Conservation (phyloP, 2,329 filamentous ascomycete species). For the Elsinoe australis region DNA sequence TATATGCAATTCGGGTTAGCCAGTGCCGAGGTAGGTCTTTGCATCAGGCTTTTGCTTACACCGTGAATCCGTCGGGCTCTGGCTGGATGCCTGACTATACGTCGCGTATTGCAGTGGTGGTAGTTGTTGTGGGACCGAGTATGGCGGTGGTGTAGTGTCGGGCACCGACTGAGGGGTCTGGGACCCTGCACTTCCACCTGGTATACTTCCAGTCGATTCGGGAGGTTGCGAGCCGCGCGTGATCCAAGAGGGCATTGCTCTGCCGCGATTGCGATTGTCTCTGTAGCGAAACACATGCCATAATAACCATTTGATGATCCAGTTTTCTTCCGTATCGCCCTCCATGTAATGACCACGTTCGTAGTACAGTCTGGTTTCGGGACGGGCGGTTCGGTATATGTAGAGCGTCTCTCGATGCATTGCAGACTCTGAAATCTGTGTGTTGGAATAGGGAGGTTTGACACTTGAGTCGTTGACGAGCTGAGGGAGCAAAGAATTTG, state of each 20-base stretch:
- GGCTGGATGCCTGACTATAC: neutral
- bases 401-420: slow-evolving; percentile 39
- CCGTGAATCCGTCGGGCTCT: slow-evolving; percentile 13
- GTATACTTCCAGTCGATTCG: slow-evolving; percentile 6
- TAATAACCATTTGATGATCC: slow-evolving; percentile 46
- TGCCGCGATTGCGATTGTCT: slow-evolving; percentile 33
- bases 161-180: slow-evolving; percentile 1
- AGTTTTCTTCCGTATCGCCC: slow-evolving; percentile 40
- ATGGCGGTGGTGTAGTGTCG: neutral
- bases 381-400: slow-evolving; percentile 35
- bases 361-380: slow-evolving; percentile 36
- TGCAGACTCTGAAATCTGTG: slow-evolving; percentile 43
- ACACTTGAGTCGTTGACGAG: slow-evolving; percentile 30
- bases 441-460: slow-evolving; percentile 38
- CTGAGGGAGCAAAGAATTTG: slow-evolving; percentile 34
- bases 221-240: slow-evolving; percentile 4
- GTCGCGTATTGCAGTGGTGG: slow-evolving; percentile 4
- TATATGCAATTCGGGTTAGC: neutral
- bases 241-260: slow-evolving; percentile 22
- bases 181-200: neutral
- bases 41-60: slow-evolving; percentile 7
- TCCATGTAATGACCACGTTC: slow-evolving; percentile 36
- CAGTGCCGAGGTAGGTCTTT: neutral
- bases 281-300: slow-evolving; percentile 47
- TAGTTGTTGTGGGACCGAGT: neutral